A percentile compares a stretch with the other conserved stretches of the same genome.
Conservation (phyloP, 2,329 filamentous ascomycete genomes). For the Bretziella fagacearum region DNA sequence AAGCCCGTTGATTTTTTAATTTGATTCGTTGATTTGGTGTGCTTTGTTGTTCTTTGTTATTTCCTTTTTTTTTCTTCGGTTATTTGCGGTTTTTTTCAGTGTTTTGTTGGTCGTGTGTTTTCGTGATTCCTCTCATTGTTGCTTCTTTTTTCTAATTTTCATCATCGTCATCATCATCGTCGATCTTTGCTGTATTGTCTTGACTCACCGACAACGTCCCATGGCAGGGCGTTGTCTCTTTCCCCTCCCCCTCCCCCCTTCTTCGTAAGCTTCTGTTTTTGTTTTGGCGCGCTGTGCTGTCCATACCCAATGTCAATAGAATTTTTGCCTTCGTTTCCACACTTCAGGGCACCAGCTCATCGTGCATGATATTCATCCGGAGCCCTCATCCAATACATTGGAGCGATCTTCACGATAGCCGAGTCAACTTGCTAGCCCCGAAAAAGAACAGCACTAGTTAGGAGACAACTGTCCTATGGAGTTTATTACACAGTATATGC, state of each 20-base stretch:
- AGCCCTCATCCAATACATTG: neutral
- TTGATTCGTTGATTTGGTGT: neutral
- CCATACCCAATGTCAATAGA: neutral
- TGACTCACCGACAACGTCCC: neutral
- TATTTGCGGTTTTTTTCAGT: neutral
- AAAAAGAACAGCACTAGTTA: too few species aligned
- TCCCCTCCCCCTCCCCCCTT: neutral
- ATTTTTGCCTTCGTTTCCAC: neutral
- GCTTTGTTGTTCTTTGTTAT: neutral
- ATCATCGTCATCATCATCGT: too few species aligned
- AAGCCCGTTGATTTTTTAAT: neutral
- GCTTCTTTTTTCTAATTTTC: too few species aligned
- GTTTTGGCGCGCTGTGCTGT: neutral
- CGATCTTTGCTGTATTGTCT: neutral
- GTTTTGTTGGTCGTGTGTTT: neutral
- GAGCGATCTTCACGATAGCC: too few species aligned
- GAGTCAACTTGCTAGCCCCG: too few species aligned
- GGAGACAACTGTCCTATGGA: neutral
- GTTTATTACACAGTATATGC: too few species aligned
- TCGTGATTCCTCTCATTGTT: too few species aligned
- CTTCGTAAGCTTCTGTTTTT: neutral
- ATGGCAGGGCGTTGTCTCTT: neutral
- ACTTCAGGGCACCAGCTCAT: neutral
- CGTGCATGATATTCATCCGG: neutral
- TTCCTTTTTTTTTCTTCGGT: constrained; percentile 6